Evolutionary conservation across 441 rosid genomes (phyloP).

Genomic region (Geranium incanum): DNA sequence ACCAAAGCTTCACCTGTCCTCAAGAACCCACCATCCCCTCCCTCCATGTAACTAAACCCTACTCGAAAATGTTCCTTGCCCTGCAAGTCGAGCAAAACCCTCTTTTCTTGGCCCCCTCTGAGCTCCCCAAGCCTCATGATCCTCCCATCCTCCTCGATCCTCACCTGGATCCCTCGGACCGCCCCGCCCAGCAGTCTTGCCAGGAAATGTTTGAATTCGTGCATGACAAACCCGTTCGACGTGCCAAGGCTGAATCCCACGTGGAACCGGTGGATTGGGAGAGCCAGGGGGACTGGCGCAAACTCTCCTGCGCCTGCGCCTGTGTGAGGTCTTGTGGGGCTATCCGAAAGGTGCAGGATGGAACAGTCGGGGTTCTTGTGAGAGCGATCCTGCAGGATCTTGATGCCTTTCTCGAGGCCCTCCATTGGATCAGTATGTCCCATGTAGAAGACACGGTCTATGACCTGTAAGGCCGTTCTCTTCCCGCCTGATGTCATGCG

Average conservation of each 20-base stretch:
- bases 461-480: slow-evolving; percentile 61
- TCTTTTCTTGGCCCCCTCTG: slow-evolving; percentile 57
- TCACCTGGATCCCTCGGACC: slow-evolving; percentile 52
- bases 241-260: slow-evolving; percentile 64
- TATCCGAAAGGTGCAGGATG: slow-evolving; percentile 62
- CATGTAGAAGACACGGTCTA: slow-evolving; percentile 68
- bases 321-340: slow-evolving; percentile 50
- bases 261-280: slow-evolving; percentile 63
- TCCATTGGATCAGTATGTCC: slow-evolving; percentile 73
- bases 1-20: slow-evolving; percentile 55
- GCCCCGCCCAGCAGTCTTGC: slow-evolving; percentile 48
- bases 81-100: slow-evolving; percentile 47
- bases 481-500: slow-evolving; percentile 79
- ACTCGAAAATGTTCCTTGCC: slow-evolving; percentile 36
- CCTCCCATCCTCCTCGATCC: slow-evolving; percentile 55
- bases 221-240: slow-evolving; percentile 65
- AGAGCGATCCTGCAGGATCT: slow-evolving; percentile 66
- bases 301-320: slow-evolving; percentile 3
- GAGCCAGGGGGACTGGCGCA: slow-evolving; percentile 1
- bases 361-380: slow-evolving; percentile 59
- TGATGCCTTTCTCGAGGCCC: slow-evolving; percentile 67
- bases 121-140: slow-evolving; percentile 53
- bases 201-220: slow-evolving; percentile 66
- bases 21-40: slow-evolving; percentile 38
- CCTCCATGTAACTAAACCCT: slow-evolving; percentile 61